Evolutionary conservation across 2,329 filamentous ascomycete species (phyloP), one percentile per base, ranked within the genome.

Genomic region (Ascochyta rabiei): DNA sequence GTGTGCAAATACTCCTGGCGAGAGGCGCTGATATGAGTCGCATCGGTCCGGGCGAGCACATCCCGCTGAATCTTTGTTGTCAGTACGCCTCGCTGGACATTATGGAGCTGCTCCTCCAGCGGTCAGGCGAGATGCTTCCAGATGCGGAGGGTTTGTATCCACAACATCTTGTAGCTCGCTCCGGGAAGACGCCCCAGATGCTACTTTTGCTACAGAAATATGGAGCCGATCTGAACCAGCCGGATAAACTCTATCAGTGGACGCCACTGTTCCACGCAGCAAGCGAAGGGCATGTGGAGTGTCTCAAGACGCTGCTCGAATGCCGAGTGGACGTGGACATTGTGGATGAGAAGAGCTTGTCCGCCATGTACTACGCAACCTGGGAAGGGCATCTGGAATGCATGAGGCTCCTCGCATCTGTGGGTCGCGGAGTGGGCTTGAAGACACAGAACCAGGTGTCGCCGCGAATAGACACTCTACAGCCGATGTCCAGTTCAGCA

Each of bases 321-420:
- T 86, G 89, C 59, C 89, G 89, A 7, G 93, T 89, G 3, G 86
- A 96, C 66, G 84, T 89, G 1, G 88, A 87, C 61, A 89, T 92
- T 49, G 78, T 91, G 38, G 95, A 99, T 70, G 95, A 99, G 76
- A 99, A 98, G 72, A 89, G 87, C 15, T 82, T 98, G 4, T 91
- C 93, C 2, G 93, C 95, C 24, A 92, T 98, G 87, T 99, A 99
- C 76, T 99, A 99, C 75, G 95, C 95, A 13, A 93, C 92, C 0
- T 99, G 95, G 95, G 95, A 99, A 77, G 95, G 95, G 0, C 91
- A 98, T 71, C 78, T 98, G 49, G 89, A 93, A 68, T 98, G 95
- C 77, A 96, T 99, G 90, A 88, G 89, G 68, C 82, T 97, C 7
- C 84, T 99, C 28, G 87, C 87, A 4, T 85, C 87, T 1, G 76